Percentiles rank a stretch among this genome's conserved stretches.
Conservation (phyloP, 2,329 filamentous ascomycete species). For the Decorospora gaudefroyi region DNA sequence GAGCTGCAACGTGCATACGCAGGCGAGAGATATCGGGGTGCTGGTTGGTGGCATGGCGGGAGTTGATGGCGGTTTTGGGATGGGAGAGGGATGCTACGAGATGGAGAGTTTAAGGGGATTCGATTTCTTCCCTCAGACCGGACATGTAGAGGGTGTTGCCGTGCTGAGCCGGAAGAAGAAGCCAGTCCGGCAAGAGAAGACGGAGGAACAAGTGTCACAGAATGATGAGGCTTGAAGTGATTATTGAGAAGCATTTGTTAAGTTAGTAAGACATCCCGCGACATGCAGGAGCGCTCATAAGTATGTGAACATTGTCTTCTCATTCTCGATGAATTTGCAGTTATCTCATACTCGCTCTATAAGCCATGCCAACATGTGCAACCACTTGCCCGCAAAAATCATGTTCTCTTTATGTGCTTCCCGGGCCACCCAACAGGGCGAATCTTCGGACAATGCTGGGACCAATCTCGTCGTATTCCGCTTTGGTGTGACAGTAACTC, state of each 20-base stretch:
- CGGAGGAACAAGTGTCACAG: neutral
- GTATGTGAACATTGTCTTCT: conserved; percentile 8
- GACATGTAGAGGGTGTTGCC: conserved; percentile 68
- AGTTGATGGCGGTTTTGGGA: conserved; percentile 43
- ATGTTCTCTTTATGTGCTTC: conserved; percentile 63
- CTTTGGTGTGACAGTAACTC: conserved; percentile 89
- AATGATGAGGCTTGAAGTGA: neutral
- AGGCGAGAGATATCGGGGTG: conserved; percentile 88
- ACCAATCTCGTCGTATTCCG: conserved; percentile 85
- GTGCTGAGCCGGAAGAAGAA: conserved; percentile 55
- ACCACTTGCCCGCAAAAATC: neutral
- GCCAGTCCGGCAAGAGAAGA: neutral
- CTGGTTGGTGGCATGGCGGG: conserved; percentile 71
- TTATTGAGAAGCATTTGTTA: neutral
- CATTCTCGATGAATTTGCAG: conserved; percentile 24
- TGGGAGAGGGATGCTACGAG: conserved; percentile 63
- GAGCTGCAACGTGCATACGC: conserved; percentile 96
- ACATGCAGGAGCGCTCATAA: neutral
- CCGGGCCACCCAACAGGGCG: conserved; percentile 88
- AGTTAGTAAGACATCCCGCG: too few species aligned
- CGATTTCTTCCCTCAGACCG: conserved; percentile 93
- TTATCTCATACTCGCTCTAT: conserved; percentile 22
- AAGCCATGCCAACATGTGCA: conserved; percentile 11
- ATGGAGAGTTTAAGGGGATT: conserved; percentile 92
- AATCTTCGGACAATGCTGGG: conserved; percentile 95